A percentile compares a stretch with the other conserved stretches of the same genome.
Conservation (phyloP, 441 rosid species). For the Aquilaria agallochum region DNA sequence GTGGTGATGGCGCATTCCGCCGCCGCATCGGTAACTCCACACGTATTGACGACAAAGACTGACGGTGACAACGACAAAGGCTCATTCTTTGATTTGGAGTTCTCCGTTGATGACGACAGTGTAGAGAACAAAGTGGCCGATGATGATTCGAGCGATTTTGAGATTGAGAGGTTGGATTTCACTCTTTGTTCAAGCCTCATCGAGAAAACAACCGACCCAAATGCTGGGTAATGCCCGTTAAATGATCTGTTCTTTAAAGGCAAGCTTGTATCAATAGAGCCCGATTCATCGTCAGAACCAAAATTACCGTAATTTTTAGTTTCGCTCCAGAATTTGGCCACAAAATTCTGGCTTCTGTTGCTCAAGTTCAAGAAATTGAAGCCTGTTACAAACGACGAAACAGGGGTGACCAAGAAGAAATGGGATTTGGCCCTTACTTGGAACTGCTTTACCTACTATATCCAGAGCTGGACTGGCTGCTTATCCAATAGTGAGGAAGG, state of each 20-base stretch:
- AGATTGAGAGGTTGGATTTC: conserved; percentile 46
- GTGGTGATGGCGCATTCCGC: conserved; percentile 13
- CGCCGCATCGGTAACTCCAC: not conserved
- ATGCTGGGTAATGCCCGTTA: conserved; percentile 48
- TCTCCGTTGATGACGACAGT: conserved; percentile 48
- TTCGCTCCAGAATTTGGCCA: conserved; percentile 69
- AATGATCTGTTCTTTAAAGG: conserved; percentile 79
- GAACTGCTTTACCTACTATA: no score
- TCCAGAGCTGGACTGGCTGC: no score
- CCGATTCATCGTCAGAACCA: conserved; percentile 28
- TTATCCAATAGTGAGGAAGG: no score
- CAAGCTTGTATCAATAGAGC: conserved; percentile 46
- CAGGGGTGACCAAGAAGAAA: conserved; percentile 13
- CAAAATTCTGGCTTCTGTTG: conserved; percentile 73
- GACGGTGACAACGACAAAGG: conserved; percentile 63
- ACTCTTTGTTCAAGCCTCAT: conserved; percentile 54
- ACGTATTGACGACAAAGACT: conserved; percentile 23
- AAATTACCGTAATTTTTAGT: conserved; percentile 52
- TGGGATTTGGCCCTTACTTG: not conserved
- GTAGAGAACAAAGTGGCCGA: conserved; percentile 23
- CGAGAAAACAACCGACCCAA: conserved; percentile 47
- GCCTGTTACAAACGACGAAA: conserved; percentile 21
- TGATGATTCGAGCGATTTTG: conserved; percentile 29
- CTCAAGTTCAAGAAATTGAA: conserved; percentile 58
- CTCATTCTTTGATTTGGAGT: conserved; percentile 87